A percentile compares a stretch with the other conserved stretches of the same genome.
These are phyloP conservation scores for Bipolaris victoriae DNA, from an alignment of 2,329 filamentous ascomycete genomes.

Conservation along the genomic window DNA sequence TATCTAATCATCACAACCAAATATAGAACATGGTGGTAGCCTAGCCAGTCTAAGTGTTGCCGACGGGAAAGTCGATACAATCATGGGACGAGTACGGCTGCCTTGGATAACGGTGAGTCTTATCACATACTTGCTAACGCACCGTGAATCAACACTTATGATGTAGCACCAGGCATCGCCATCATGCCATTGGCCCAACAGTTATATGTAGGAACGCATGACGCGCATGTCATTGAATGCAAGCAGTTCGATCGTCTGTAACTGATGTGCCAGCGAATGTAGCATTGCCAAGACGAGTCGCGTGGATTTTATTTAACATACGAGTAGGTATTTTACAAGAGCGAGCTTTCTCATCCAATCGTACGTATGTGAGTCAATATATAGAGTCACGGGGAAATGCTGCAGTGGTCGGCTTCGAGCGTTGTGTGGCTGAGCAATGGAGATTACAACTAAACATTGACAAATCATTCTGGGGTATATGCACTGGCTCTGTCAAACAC, in stretches of 20 bases:
- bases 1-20: background rate
- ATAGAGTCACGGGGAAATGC: background rate
- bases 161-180: background rate
- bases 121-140: background rate
- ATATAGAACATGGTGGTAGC: background rate
- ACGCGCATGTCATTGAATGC: background rate
- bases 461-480: background rate
- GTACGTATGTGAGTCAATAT: background rate
- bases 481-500: background rate
- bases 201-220: background rate
- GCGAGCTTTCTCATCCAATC: background rate
- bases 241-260: background rate
- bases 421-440: background rate
- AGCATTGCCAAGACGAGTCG: background rate
- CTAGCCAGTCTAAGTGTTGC: background rate
- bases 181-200: background rate
- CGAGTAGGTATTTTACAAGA: background rate
- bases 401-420: background rate
- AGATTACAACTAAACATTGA: background rate
- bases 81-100: background rate
- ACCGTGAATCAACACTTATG: background rate
- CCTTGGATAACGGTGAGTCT: background rate
- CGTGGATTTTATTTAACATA: background rate
- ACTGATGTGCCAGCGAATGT: background rate
- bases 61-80: background rate